Evolutionary conservation across 140 eudicot genomes (phyloP).

Genomic region (Bidens hawaiensis): DNA sequence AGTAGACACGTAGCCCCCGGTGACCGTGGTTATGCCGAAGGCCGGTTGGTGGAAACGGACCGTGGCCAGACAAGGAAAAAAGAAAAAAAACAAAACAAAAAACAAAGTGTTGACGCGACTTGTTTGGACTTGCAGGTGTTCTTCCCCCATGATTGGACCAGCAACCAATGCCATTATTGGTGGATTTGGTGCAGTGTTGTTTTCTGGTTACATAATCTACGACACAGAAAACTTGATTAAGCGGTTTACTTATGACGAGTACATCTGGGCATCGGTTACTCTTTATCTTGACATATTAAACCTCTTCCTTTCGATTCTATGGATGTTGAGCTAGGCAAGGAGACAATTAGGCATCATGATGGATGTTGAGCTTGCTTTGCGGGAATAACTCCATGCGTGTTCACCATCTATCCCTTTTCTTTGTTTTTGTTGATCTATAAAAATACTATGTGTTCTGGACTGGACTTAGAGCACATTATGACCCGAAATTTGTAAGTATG

Average conservation of each 20-base stretch:
- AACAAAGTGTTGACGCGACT: not conserved
- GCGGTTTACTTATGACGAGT: conserved; percentile 87
- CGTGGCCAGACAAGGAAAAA: too few species aligned
- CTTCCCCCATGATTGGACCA: conserved; percentile 93
- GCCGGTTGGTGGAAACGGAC: too few species aligned
- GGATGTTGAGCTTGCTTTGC: conserved; percentile 8
- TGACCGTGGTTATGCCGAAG: too few species aligned
- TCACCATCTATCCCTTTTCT: conserved; percentile 18
- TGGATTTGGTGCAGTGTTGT: conserved; percentile 76
- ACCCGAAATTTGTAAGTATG: conserved; percentile 28
- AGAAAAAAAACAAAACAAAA: too few species aligned
- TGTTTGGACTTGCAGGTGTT: conserved; percentile 49
- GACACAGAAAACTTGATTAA: conserved; percentile 95
- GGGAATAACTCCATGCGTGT: conserved; percentile 16
- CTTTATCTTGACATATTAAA: conserved; percentile 86
- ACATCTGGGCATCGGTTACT: conserved; percentile 97
- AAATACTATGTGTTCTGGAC: not conserved
- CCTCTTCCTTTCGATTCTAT: conserved; percentile 78
- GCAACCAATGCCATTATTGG: conserved; percentile 62
- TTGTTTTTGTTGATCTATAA: conserved; percentile 5
- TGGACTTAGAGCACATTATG: conserved; percentile 17
- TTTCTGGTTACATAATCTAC: conserved; percentile 89
- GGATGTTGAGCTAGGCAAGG: conserved; percentile 81
- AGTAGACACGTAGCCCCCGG: too few species aligned
- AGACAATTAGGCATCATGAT: conserved; percentile 45